Base-by-base conservation (phyloP, 352 stramenopile species). In the Albugo laibachii region DNA sequence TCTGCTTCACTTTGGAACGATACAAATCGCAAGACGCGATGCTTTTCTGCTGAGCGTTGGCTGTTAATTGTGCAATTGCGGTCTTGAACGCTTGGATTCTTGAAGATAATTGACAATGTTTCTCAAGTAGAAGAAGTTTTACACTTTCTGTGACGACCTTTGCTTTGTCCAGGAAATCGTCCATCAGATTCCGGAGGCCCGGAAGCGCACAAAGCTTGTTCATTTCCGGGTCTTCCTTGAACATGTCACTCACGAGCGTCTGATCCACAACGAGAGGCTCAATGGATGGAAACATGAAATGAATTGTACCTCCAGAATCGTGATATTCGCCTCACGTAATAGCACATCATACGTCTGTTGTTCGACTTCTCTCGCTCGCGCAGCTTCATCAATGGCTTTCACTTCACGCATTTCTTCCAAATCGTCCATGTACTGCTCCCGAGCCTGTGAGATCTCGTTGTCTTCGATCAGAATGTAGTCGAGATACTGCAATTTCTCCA, bases 401-500 rank as follows among this genome's bases (percentile, higher is more conserved):
- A 88, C 63, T 49, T 88, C 76, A 39, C 82, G 83, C 41, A 85
- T 56, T 39, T 88, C 72, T 36, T 88, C 76, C 8, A 88, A 52
- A 36, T 88, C 72, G 45, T 88, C 73, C 43, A 97, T 83, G 52
- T 94, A 96, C 54, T 95, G 81, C 54, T 96, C 80, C 12, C 74
- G 58, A 13, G 81, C 81, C 43, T 83, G 79, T 11, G 77, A 47
- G 14, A 71, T 65, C 57, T 95, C 83, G 19, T 64, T 68, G 2
- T 56, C 50, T 44, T 95, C 80, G 13, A 96, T 68, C 0, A 95
- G 66, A 11, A 79, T 77, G 50, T 96, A 97, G 55, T 97, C 88
- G 13, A 96, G 53, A 61, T 95, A 97, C 50, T 91, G 86, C 13
- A 97, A 69, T 35, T 80, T 86, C 41, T 95, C 82, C 38, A 97